These are phyloP conservation scores for Dendrobium chrysotoxum DNA, from an alignment of 106 monocot species.

Conservation along the genomic window DNA sequence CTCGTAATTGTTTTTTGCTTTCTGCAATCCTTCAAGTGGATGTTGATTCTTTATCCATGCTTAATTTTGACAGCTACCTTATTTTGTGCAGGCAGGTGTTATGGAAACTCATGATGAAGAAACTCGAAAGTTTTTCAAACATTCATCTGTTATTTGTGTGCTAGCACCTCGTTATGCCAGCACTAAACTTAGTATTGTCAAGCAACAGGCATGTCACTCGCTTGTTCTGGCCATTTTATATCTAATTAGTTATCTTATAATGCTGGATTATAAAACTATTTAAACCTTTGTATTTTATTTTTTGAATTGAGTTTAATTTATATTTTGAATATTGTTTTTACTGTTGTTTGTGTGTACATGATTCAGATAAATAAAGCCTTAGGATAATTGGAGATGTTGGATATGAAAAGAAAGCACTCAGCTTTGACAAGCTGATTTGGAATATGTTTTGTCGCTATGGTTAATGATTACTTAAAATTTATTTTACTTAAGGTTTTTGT, in stretches of 20 bases:
- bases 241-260: background rate
- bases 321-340: background rate
- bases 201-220: slow-evolving; percentile 44
- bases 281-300: background rate
- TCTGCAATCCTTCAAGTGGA: background rate
- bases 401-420: background rate
- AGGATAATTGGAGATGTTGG: background rate
- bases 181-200: slow-evolving; percentile 66
- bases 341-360: background rate
- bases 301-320: background rate
- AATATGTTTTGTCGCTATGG: background rate
- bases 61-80: background rate
- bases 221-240: background rate
- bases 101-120: slow-evolving; percentile 85
- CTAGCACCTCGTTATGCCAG: slow-evolving; percentile 75
- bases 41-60: background rate
- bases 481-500: background rate
- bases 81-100: slow-evolving; percentile 48
- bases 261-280: background rate
- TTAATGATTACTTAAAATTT: background rate
- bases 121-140: slow-evolving; percentile 66
- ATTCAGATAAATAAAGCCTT: background rate
- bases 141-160: slow-evolving; percentile 77
- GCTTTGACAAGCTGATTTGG: background rate
- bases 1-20: background rate